phyloP scores from a whole-genome alignment of 108 stramenopile genomes.

The Nannochloropsis salina region DNA sequence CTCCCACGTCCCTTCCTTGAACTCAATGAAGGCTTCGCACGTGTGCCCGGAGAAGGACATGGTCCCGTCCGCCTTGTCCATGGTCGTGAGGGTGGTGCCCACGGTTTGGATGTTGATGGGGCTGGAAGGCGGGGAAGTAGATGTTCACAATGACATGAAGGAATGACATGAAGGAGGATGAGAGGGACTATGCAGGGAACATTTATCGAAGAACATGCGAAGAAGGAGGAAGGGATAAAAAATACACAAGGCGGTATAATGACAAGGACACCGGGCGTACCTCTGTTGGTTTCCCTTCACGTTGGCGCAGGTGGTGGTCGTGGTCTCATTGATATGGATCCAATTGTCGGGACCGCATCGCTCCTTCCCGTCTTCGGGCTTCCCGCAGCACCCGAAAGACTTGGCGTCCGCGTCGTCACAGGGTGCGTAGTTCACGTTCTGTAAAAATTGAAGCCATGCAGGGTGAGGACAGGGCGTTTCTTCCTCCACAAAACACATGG shows the following conservation, averaged over 20 bases:
- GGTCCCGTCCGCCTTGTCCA: not conserved
- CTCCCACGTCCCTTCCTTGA: not conserved
- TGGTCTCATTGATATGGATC: constrained; percentile 20
- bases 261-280: not conserved
- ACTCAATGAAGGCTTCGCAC: not conserved
- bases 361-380: not conserved
- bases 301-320: not conserved
- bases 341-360: constrained; percentile 11
- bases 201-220: not conserved
- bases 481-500: no score
- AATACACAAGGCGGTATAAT: not conserved
- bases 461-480: no score
- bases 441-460: not conserved
- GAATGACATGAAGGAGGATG: not conserved
- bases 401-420: not conserved
- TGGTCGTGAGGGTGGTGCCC: not conserved
- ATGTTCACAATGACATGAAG: not conserved
- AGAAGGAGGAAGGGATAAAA: not conserved
- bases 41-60: not conserved
- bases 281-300: not conserved
- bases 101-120: not conserved
- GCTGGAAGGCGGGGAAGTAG: not conserved
- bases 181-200: not conserved
- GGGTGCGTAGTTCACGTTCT: not conserved
- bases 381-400: not conserved